These are phyloP conservation scores for Yamadazyma tumulicola DNA, from an alignment of 805 yeast species.

Conservation along the genomic window DNA sequence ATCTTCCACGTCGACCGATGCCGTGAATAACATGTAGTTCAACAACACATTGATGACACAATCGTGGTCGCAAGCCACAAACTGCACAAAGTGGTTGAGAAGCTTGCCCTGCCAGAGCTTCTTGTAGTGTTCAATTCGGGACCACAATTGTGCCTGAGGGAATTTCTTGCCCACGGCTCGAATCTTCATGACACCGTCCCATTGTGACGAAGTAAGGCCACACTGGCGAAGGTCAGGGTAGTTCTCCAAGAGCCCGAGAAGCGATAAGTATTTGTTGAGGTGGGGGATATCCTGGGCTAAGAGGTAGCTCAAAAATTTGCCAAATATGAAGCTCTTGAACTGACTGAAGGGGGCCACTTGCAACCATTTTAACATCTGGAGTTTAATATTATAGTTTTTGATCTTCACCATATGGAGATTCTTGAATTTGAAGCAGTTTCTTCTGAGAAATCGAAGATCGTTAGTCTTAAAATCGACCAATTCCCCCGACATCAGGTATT, in stretches of 20 bases:
- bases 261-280: slow-evolving; percentile 3
- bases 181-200: background rate
- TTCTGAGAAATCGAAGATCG: slow-evolving; percentile 29
- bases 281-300: background rate
- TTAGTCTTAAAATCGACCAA: slow-evolving; percentile 33
- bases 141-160: background rate
- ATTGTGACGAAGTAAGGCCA: background rate
- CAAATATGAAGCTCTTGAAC: slow-evolving; percentile 19
- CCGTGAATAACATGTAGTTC: slow-evolving; percentile 34
- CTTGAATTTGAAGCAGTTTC: slow-evolving; percentile 5
- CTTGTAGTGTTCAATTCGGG: slow-evolving; percentile 1
- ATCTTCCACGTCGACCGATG: slow-evolving; percentile 25
- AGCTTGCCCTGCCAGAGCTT: slow-evolving; percentile 25
- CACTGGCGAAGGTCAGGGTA: background rate
- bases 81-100: slow-evolving; percentile 22
- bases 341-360: slow-evolving; percentile 32
- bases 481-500: slow-evolving; percentile 22
- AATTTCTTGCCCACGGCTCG: background rate
- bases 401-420: slow-evolving; percentile 10
- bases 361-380: slow-evolving; percentile 38
- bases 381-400: slow-evolving; percentile 17
- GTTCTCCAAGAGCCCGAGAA: slow-evolving; percentile 4
- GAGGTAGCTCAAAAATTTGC: slow-evolving; percentile 11
- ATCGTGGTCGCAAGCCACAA: slow-evolving; percentile 20
- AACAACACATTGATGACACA: slow-evolving; percentile 34